Evolutionary conservation across 2,329 filamentous ascomycete genomes (phyloP), one percentile per base, ranked within the genome.

Genomic region (Rhytidhysteron rufulum): DNA sequence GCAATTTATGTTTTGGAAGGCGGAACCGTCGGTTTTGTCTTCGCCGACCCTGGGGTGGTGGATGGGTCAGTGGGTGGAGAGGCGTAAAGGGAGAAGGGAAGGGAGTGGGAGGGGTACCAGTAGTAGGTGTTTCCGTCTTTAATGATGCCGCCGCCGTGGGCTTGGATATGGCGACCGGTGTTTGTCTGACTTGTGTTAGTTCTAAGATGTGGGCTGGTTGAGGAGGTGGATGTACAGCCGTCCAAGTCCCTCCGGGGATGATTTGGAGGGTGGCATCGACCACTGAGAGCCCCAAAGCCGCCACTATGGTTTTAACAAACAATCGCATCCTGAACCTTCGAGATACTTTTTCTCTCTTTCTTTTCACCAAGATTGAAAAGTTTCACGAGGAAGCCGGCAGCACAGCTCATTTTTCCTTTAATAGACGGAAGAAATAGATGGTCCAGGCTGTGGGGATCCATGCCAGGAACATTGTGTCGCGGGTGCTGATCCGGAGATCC

Each of bases 1-100:
- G 63, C 82, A 86, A 57, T 84, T 85, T 49, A 86, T 68, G 37
- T 80, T 80, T 43, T 79, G 74, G 58, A 85, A 86, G 0, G 69
- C 62, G 1, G 68, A 73, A 18, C 81, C 80, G n/a, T 75, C 65
- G 1, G 78, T 77, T 58, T 86, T 85, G 63, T 86, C 82, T 57
- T 86, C 83, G 13, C 83, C 83, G 24, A 85, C 77, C 65, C 81
- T 74, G 21, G 19, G 24, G 17, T 9, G 16, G 18, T 13, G 16
- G 7, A 21, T 16, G 6, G 19, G 16, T 3, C 5, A 6, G 4
- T 34, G 19, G n/a, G 16, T 11, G 31, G 27, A n/a, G n/a, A n/a
- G n/a, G n/a, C n/a, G n/a, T n/a, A n/a, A n/a, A n/a, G 7, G 24
- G 24, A 27, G 24, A 13, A 27, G 24, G 24, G 24, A 13, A 27